Evolutionary conservation across 352 stramenopile species (phyloP).

Genomic region (Aphanomyces euteiches): DNA sequence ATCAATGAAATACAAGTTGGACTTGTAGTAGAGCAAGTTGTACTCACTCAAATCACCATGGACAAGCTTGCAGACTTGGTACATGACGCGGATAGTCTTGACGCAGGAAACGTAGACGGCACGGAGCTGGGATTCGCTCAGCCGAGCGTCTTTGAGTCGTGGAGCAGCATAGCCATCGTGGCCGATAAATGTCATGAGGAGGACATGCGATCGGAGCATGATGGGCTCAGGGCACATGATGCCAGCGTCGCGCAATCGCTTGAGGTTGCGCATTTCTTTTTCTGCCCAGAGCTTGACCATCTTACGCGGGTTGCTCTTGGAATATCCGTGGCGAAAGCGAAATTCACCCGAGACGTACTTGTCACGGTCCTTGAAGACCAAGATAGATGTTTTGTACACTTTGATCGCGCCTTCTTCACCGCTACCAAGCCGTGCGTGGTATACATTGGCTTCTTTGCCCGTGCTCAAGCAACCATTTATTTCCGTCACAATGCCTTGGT

Average conservation of each 20-base stretch:
- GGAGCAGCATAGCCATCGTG: constrained; percentile 92
- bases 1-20: constrained; percentile 97
- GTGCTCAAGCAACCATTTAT: constrained; percentile 99
- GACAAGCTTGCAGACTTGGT: constrained; percentile 94
- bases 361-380: constrained; percentile 99
- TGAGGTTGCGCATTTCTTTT: constrained; percentile 99
- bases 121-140: constrained; percentile 88
- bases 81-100: constrained; percentile 97
- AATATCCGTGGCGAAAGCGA: constrained; percentile 96
- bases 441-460: constrained; percentile 99
- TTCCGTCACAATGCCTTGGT: constrained; percentile 91
- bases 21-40: constrained; percentile 99
- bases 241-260: constrained; percentile 84
- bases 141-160: constrained; percentile 91
- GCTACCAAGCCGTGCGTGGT: constrained; percentile 89
- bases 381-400: constrained; percentile 56
- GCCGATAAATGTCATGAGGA: constrained; percentile 99
- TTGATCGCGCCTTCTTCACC: constrained; percentile 79
- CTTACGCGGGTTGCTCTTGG: constrained; percentile 96
- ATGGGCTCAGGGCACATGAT: constrained; percentile 91
- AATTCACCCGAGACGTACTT: constrained; percentile 99
- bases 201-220: constrained; percentile 95
- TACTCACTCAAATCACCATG: constrained; percentile 99
- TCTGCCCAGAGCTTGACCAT: constrained; percentile 99
- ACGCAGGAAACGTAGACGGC: constrained; percentile 94